Base-by-base conservation (phyloP, 2,329 filamentous ascomycete genomes). In the Fusarium dimerum region DNA sequence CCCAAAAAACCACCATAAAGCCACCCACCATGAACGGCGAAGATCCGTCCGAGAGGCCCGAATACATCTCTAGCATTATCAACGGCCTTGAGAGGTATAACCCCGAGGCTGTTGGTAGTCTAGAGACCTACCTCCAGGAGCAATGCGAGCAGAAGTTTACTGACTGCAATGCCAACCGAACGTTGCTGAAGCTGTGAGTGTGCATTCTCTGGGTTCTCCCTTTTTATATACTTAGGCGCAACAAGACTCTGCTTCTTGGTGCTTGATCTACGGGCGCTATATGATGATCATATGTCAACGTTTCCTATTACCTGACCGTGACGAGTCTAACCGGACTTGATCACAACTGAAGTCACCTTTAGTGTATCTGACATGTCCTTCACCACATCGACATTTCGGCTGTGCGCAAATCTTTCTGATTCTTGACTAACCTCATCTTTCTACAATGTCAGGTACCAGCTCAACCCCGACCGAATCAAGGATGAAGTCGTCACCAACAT, bases 51-150 rank as follows among this genome's bases (percentile, higher is more conserved):
- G 90, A 96, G 76, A 83, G 94, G 74, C 93, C 94, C 66, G 90
- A 94, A 64, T 87, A 94, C 74, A 95, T 99, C 76, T 88, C 91
- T 71, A 82, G 79, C 74, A 97, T 99, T 70, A 91, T 99, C 71
- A 96, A 93, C 77, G 93, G 94, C 66, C 90, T 99, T 60, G 94
- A 99, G 77, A 85, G 94, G 70, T 99, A 99, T 81, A 99, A 99
- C 76, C 94, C 94, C 40, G 94, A 99, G 80, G 96, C 94, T 47
- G 96, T 95, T 45, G 84, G 85, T 57, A 83, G 90, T 62, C 94
- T 99, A 75, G 93, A 99, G 82, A 88, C 90, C 73, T 99, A 99
- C 76, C 88, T 99, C 59, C 83, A 84, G 70, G 87, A 92, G 75
- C 94, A 99, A 78, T 99, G 94, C 81, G 93, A 97, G 76, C 87